phyloP scores from a whole-genome alignment of 768 basidiomycete species.

The Boletus subparvulus region DNA sequence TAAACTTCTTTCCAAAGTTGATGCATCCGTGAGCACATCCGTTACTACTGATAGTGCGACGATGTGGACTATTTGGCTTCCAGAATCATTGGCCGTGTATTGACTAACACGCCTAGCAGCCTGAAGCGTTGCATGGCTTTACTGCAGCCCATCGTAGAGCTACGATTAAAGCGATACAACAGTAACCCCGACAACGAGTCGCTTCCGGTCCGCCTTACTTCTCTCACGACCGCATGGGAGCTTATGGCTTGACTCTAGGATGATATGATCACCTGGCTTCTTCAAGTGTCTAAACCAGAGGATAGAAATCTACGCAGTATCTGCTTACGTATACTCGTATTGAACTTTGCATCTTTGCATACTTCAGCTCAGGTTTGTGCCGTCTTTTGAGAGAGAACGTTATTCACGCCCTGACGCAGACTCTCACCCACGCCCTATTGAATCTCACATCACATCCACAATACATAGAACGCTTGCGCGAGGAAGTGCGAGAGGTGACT shows the following conservation, averaged over 20 bases:
- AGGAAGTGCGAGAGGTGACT: slow-evolving; percentile 38
- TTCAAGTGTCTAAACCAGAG: slow-evolving; percentile 32
- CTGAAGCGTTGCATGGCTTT: slow-evolving; percentile 30
- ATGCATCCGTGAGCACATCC: slow-evolving; percentile 33
- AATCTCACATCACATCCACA: slow-evolving; percentile 41
- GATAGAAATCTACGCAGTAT: slow-evolving; percentile 29
- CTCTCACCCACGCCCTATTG: slow-evolving; percentile 38
- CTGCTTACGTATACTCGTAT: slow-evolving; percentile 34
- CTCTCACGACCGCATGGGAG: not conserved
- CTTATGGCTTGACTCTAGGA: slow-evolving; percentile 25
- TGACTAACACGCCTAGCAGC: slow-evolving; percentile 34
- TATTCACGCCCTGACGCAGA: slow-evolving; percentile 23
- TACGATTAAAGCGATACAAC: slow-evolving; percentile 31
- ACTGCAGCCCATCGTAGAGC: slow-evolving; percentile 34
- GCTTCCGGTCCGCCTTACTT: slow-evolving; percentile 32
- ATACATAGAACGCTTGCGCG: slow-evolving; percentile 39
- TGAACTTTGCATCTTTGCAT: slow-evolving; percentile 41
- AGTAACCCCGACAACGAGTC: slow-evolving; percentile 19
- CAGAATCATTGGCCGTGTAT: slow-evolving; percentile 34
- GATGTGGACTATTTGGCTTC: slow-evolving; percentile 15
- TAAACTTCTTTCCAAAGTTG: slow-evolving; percentile 35
- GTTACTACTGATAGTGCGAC: slow-evolving; percentile 3
- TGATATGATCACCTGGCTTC: slow-evolving; percentile 43
- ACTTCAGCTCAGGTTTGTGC: slow-evolving; percentile 33
- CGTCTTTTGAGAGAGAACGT: not conserved